phyloP scores from a whole-genome alignment of 371 early-diverging fungal genomes.

The Rhizopus delemar region DNA sequence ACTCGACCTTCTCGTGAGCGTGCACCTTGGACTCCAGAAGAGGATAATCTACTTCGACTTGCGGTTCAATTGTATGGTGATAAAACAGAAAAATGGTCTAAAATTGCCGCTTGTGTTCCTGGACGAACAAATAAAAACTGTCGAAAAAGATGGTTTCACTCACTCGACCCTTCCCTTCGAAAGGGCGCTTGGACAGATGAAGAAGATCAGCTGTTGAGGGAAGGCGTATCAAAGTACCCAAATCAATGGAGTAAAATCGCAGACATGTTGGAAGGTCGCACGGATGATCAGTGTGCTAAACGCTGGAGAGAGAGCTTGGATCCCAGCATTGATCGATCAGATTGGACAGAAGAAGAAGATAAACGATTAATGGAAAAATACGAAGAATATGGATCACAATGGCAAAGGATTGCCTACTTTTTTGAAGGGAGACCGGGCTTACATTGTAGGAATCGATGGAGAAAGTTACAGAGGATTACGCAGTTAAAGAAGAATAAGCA shows the following conservation, averaged over 20 bases:
- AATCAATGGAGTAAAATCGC: conserved; percentile 83
- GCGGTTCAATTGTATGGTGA: conserved; percentile 77
- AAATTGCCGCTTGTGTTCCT: conserved; percentile 78
- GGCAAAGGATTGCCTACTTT: conserved; percentile 80
- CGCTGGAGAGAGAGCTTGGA: conserved; percentile 82
- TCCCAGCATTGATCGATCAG: conserved; percentile 72
- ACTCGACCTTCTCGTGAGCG: conserved; percentile 25
- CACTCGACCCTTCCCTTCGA: conserved; percentile 73
- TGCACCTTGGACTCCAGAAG: conserved; percentile 74
- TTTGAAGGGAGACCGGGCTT: conserved; percentile 80
- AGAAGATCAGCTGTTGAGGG: conserved; percentile 70
- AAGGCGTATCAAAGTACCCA: conserved; percentile 67
- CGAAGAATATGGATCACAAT: conserved; percentile 73
- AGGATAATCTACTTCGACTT: conserved; percentile 67
- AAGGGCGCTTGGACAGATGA: conserved; percentile 83
- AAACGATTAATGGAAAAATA: conserved; percentile 62
- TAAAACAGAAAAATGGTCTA: conserved; percentile 82
- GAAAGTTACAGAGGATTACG: conserved; percentile 69
- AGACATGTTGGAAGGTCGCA: conserved; percentile 75
- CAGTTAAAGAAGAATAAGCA: conserved; percentile 52
- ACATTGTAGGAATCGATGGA: conserved; percentile 83
- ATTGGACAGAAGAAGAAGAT: conserved; percentile 82
- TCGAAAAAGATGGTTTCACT: conserved; percentile 82
- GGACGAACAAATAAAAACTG: conserved; percentile 83
- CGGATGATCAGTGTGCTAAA: conserved; percentile 82